Evolutionary conservation across 768 basidiomycete species (phyloP).

Genomic region (Boletus rubescentipes): DNA sequence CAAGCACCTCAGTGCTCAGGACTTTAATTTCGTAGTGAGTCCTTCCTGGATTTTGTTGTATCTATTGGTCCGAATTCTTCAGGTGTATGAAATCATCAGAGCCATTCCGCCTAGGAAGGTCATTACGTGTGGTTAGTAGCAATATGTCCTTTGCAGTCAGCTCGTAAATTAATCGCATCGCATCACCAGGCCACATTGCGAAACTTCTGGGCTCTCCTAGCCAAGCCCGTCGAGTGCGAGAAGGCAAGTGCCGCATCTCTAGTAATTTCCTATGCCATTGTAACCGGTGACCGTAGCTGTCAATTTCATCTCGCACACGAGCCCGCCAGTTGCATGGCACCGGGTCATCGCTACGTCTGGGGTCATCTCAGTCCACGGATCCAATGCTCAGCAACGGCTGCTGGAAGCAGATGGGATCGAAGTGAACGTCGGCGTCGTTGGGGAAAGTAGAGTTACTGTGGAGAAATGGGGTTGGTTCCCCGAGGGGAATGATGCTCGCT

Average conservation of each 20-base stretch:
- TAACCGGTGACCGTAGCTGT: conserved; percentile 48
- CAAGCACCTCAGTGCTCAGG: not conserved
- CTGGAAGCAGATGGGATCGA: conserved; percentile 77
- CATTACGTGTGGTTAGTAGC: conserved; percentile 56
- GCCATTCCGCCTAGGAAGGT: conserved; percentile 61
- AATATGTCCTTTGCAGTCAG: not conserved
- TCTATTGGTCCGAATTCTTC: not conserved
- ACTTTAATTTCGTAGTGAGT: conserved; percentile 18
- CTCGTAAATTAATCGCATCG: not conserved
- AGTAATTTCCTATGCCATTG: not conserved
- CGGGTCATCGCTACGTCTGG: conserved; percentile 70
- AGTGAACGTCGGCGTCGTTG: conserved; percentile 50
- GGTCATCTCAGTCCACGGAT: conserved; percentile 54
- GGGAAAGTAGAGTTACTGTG: conserved; percentile 55
- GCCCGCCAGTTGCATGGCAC: conserved; percentile 74
- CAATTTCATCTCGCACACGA: conserved; percentile 60
- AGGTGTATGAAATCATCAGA: conserved; percentile 70
- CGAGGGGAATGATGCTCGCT: conserved; percentile 1
- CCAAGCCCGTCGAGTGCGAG: conserved; percentile 73
- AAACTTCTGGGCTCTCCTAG: conserved; percentile 72
- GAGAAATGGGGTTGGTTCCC: conserved; percentile 64
- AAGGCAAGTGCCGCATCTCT: conserved; percentile 45
- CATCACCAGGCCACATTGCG: conserved; percentile 55
- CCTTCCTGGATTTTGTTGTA: too few species aligned
- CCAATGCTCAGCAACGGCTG: conserved; percentile 55